Evolutionary conservation across 2,329 filamentous ascomycete species (phyloP), one percentile per base, ranked within the genome.

Genomic region (Fusarium beomiforme): DNA sequence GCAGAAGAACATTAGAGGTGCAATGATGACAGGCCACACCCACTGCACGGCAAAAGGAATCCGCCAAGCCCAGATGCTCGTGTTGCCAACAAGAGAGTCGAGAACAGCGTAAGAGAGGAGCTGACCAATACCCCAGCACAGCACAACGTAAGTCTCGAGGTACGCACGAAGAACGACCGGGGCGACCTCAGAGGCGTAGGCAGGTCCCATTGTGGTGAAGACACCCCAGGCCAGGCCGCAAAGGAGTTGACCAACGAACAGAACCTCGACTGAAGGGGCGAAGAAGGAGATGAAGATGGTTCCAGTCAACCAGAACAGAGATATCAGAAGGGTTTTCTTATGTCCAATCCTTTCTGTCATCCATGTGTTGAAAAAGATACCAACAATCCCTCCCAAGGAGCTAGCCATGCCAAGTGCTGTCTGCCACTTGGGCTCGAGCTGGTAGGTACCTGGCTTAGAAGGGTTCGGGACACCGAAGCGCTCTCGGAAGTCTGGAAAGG

Each of bases 281-380:
- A 79, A 79, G 67, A 79, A 79, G 8, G 75, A 73, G 19, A 79
- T 74, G 29, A 79, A 78, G 29, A 79, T 75, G 42, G 79, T 70
- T 11, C 67, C 72, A 0, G 71, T 65, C 10, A 54, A 6, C 79
- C 66, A 50, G 87, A 64, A 8, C 85, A 86, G 14, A 72, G 81
- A 34, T 89, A 85, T 68, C 21, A 51, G 19, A 26, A 90, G 84
- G 8, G 86, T 89, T 74, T 84, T 85, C 17, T 86, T 64, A 34
- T 72, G 69, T 13, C 72, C 72, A 24, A 58, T 70, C 13, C 60
- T 29, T 7, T 60, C 68, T 3, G 69, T 69, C 14, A 64, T 66
- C 61, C 58, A 70, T 10, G 68, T 69, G 21, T 73, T 74, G 62
- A 71, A 63, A 51, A 65, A 64, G 39, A 59, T 59, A 33, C 72